Base-by-base conservation (phyloP, 1,284 basidiomycete genomes). In the Marasmius sp. region DNA sequence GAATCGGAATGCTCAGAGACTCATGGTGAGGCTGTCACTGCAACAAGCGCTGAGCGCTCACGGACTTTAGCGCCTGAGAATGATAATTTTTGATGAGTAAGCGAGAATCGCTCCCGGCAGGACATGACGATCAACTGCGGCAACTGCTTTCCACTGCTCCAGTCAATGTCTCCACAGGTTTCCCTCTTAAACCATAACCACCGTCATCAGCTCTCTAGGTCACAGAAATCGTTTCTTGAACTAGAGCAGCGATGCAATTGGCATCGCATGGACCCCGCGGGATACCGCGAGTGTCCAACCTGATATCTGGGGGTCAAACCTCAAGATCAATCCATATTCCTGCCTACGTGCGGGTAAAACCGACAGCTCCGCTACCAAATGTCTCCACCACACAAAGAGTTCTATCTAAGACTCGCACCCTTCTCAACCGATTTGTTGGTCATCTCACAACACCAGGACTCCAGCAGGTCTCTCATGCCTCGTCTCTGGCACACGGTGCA, bases 371-470 rank as follows among this genome's bases (percentile, higher is more conserved):
- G 70, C 54, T 68, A 70, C 54, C 68, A 70, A 61, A 74, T 33
- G 5, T 20, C 33, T 51, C 75, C 10, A 69, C 80, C n/a, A 65
- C 83, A 0, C 79, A 84, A 66, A 79, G 76, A 60, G 67, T 89
- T 43, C 75, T 88, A 64, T 76, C 77, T 16, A 78, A 83, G 53
- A 82, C 88, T 14, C 82, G 81, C 57, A 81, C 78, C 10, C 63
- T 89, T 49, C 66, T 90, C 54, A 77, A 82, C 56, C 80, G 78
- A 53, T 80, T 91, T 63, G 78, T 88, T 57, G 75, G 80, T 5
- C 81, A 85, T 59, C 78, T 90, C 48, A 82, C 84, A 41, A 72
- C 87, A 2, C 87, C 88, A 3, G 84, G 85, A 16, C 67, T 82
- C 37, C 75, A 79, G 62, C 75, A 74, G 18, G 48, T 37, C 45